Evolutionary conservation across 2,329 filamentous ascomycete species (phyloP), one percentile per base, ranked within the genome.

Genomic region (Phaeosphaeriaceae sp.): DNA sequence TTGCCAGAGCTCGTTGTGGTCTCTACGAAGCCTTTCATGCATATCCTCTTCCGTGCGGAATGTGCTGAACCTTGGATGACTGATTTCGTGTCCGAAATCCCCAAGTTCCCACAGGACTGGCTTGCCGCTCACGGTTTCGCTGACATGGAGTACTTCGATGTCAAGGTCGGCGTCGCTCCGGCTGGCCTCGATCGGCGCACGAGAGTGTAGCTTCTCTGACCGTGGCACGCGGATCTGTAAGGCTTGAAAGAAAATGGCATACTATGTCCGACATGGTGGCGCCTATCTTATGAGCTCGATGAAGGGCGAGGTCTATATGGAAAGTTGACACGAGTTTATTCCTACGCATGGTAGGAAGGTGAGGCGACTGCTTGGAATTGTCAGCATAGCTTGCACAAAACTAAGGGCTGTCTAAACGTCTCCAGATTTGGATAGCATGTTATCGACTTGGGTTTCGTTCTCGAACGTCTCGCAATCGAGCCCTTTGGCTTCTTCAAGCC

Each of bases 71-170:
- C 54, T 0, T 75, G 71, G 71, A 74, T 74, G 71, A 60, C 25
- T 0, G 11, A 45, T 4, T 48, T 53, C 2, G 57, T 63, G 17
- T 60, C 63, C 1, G 31, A 41, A 6, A 25, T 66, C 10, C 67
- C 65, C 1, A 47, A 53, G 27, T 9, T 4, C 9, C 53, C 59
- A 1, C 5, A 44, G 7, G 41, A 53, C 25, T 75, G 72, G 72
- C 58, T 72, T 3, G 4, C 7, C 3, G 48, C 54, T 1, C 57
- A 56, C 27, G 72, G 73, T 11, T 76, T 74, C 42, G 56, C 19
- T 1, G 3, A 11, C 1, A 72, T 74, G 71, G 70, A 74, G 54
- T 47, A 69, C 53, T 75, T 72, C 31, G 56, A 70, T 1, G 51
- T 74, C 54, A 71, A 65, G 56, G 67, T 74, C 17, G 70, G 71